A percentile compares a stretch with the other conserved stretches of the same genome.
Conservation (phyloP, 768 basidiomycete genomes). For the Peribolospora kevripleyi region DNA sequence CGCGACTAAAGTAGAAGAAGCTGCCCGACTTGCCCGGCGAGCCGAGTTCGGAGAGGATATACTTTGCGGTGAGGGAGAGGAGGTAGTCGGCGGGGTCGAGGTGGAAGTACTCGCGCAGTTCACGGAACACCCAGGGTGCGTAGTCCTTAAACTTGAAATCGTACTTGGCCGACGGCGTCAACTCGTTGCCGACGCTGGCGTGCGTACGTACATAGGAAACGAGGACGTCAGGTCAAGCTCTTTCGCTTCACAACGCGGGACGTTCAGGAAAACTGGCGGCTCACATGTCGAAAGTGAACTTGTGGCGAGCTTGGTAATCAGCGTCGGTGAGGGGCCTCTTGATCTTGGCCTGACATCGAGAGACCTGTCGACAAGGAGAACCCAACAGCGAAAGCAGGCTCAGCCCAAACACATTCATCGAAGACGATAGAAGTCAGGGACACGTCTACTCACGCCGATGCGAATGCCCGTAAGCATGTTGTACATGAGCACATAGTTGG, state of each 20-base stretch:
- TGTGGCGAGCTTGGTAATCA: slow-evolving; percentile 71
- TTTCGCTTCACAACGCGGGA: neutral
- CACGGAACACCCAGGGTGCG: slow-evolving; percentile 91
- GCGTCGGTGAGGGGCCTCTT: slow-evolving; percentile 58
- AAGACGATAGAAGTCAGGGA: neutral
- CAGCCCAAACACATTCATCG: neutral
- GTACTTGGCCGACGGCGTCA: slow-evolving; percentile 91
- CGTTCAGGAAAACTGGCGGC: slow-evolving; percentile 16
- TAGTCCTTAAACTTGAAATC: slow-evolving; percentile 99
- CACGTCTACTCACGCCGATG: slow-evolving; percentile 42
- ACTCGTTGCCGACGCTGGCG: slow-evolving; percentile 72
- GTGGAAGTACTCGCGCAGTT: slow-evolving; percentile 77
- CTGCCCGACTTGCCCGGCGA: slow-evolving; percentile 96
- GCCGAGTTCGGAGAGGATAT: slow-evolving; percentile 90
- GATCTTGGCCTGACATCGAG: slow-evolving; percentile 86
- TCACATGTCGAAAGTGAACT: slow-evolving; percentile 90
- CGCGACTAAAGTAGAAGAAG: slow-evolving; percentile 96
- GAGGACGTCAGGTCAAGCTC: slow-evolving; percentile 4
- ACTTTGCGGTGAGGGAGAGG: slow-evolving; percentile 83
- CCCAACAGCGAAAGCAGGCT: neutral
- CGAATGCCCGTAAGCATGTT: slow-evolving; percentile 99
- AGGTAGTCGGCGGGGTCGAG: slow-evolving; percentile 95
- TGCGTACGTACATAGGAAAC: neutral
- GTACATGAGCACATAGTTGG: slow-evolving; percentile 98
- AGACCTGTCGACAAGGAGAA: slow-evolving; percentile 34